phyloP scores from a whole-genome alignment of 23 red algal species.

The Porphyridium purpureum region DNA sequence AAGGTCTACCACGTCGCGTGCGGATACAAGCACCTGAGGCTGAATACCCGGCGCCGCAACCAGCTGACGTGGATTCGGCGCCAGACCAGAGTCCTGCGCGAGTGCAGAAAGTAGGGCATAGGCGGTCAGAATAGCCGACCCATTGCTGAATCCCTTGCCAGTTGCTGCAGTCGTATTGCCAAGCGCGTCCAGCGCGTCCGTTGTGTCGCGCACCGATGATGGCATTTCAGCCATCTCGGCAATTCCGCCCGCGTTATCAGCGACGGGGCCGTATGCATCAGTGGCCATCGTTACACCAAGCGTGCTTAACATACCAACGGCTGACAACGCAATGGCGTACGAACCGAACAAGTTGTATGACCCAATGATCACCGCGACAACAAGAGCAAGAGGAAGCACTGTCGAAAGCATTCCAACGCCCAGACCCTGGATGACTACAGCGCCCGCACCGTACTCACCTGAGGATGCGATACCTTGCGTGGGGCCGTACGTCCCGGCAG shows the following conservation, averaged over 20 bases:
- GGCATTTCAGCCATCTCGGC: constrained; percentile 41
- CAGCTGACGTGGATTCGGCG: constrained; percentile 4
- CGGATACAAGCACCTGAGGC: background rate
- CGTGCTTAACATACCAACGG: constrained; percentile 53
- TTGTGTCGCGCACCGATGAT: constrained; percentile 20
- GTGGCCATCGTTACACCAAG: constrained; percentile 36
- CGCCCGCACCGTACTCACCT: constrained; percentile 13
- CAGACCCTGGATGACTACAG: constrained; percentile 39
- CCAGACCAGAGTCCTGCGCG: constrained; percentile 13
- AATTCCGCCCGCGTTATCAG: constrained; percentile 61
- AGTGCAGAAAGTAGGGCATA: constrained; percentile 28
- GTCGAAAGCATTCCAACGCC: constrained; percentile 38
- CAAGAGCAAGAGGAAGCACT: constrained; percentile 20
- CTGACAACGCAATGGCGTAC: constrained; percentile 51
- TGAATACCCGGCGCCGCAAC: background rate
- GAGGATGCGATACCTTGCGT: constrained; percentile 1
- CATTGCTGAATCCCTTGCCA: constrained; percentile 13
- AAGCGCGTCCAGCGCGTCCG: constrained; percentile 26
- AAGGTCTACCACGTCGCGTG: constrained; percentile 18
- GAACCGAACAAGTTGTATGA: constrained; percentile 28
- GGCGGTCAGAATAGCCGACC: constrained; percentile 24
- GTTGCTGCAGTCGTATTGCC: constrained; percentile 34
- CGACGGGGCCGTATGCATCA: constrained; percentile 46
- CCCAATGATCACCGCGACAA: constrained; percentile 38
- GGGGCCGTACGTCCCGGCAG: background rate